Percentiles rank a stretch among this genome's conserved stretches.
These are phyloP conservation scores for Alternaria angustiovoidea DNA, from an alignment of 2,329 filamentous ascomycete genomes.

Conservation along the genomic window DNA sequence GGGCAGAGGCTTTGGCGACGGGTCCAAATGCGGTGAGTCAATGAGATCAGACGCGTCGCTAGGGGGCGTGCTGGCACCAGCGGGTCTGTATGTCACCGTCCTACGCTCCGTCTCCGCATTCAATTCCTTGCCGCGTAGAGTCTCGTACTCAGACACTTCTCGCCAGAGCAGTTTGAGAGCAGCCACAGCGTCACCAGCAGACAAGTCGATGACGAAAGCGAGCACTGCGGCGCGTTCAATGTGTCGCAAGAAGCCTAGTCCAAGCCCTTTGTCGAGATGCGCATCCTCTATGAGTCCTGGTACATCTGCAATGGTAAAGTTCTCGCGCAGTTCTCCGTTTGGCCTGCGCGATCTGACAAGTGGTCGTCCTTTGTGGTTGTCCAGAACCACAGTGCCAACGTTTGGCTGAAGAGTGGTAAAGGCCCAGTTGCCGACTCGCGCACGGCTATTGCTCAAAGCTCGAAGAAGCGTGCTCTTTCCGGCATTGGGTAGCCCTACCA, in stretches of 20 bases:
- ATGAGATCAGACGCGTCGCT: slow-evolving; percentile 30
- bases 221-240: slow-evolving; percentile 93
- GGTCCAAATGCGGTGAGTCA: slow-evolving; percentile 33
- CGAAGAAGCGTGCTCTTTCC: slow-evolving; percentile 94
- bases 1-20: slow-evolving; percentile 50
- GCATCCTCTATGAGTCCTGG: slow-evolving; percentile 92
- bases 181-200: slow-evolving; percentile 77
- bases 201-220: slow-evolving; percentile 91
- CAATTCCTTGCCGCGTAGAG: slow-evolving; percentile 75
- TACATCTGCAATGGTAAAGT: slow-evolving; percentile 95
- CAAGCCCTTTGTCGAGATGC: slow-evolving; percentile 88
- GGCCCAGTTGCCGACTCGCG: slow-evolving; percentile 91
- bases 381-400: slow-evolving; percentile 93
- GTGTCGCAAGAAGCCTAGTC: slow-evolving; percentile 90
- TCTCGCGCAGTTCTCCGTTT: slow-evolving; percentile 68
- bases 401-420: slow-evolving; percentile 96
- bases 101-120: slow-evolving; percentile 70
- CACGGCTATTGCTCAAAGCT: slow-evolving; percentile 85
- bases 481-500: slow-evolving; percentile 94
- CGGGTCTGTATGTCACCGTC: slow-evolving; percentile 62
- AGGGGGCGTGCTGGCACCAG: slow-evolving; percentile 18
- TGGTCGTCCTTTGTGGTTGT: slow-evolving; percentile 82
- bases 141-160: slow-evolving; percentile 89
- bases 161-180: slow-evolving; percentile 86
- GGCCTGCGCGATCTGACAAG: slow-evolving; percentile 56